Evolutionary conservation across 768 basidiomycete genomes (phyloP), one percentile per base, ranked within the genome.

Genomic region (Neoboletus magnificus): DNA sequence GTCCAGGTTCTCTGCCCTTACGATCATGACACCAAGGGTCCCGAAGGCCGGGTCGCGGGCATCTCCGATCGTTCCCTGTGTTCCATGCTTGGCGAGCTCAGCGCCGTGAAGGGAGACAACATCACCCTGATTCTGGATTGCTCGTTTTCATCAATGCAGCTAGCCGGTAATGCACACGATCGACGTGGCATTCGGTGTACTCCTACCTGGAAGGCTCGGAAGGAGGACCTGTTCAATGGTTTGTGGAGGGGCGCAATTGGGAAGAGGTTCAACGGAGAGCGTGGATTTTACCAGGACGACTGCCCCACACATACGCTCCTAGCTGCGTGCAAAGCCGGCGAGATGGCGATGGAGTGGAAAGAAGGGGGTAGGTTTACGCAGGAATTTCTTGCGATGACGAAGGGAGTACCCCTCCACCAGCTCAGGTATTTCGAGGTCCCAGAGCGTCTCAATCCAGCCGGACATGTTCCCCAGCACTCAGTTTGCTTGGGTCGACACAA

Each of bases 31-130:
- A 79, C 77, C 32, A 81, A 75, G 55, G 65, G 68, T 15, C 62
- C 72, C 8, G 70, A 76, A 30, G 79, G 81, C 2, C 70, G 81
- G 11, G 71, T 82, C 56, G 77, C 82, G 9, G 87, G 86, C 25
- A 84, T 89, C 56, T 84, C 84, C 43, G 86, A 87, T 69, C 81
- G 82, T 47, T 86, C 86, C 11, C 71, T 89, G 52, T 75, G 77
- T 40, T 78, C 84, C 37, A 79, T 88, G 76, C 69, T 89, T n/a
- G 61, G 64, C 50, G 82, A 85, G 50, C 77, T 89, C 39, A 72
- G 76, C 18, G 69, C 70, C 25, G 72, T 70, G 43, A 89, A 87
- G 61, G 86, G 86, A 30, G 75, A 87, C 66, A 89, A 89, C 56
- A 82, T 89, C 67, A 84, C 86, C 1, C 67, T 88, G 54, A 76